Conservation (phyloP, 2,329 filamentous ascomycete species). For the Rhinocladiella similis region DNA sequence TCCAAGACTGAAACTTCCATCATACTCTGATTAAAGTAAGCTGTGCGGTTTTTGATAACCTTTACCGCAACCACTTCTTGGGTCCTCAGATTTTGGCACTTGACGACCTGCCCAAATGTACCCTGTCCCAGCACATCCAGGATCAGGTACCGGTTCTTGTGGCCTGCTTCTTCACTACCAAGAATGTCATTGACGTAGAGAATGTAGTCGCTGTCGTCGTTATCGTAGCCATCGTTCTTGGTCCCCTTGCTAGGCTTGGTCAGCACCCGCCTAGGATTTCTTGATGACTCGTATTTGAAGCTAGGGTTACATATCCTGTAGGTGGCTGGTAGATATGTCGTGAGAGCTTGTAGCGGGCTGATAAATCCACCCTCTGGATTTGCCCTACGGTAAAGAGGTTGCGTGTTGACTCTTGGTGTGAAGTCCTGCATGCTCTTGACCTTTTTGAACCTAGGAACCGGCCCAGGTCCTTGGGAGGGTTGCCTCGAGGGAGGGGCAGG, state of each 20-base stretch:
- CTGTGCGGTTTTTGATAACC: conserved; percentile 97
- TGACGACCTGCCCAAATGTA: conserved; percentile 97
- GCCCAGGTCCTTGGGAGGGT: conserved; percentile 56
- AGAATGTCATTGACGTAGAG: conserved; percentile 98
- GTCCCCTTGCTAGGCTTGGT: conserved; percentile 98
- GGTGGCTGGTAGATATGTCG: conserved; percentile 86
- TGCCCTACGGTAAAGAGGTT: conserved; percentile 87
- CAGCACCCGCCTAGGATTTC: conserved; percentile 90
- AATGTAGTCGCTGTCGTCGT: conserved; percentile 99
- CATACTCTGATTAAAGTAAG: conserved; percentile 99
- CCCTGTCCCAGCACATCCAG: conserved; percentile 95
- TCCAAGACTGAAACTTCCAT: conserved; percentile 99
- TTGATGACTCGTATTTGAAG: conserved; percentile 98
- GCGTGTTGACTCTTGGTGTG: conserved; percentile 77
- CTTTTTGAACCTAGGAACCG: conserved; percentile 85
- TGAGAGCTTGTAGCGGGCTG: conserved; percentile 93
- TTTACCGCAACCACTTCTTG: conserved; percentile 98
- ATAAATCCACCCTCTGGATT: conserved; percentile 98
- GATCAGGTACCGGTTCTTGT: conserved; percentile 98
- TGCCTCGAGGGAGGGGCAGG: conserved; percentile 46
- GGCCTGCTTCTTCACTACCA: conserved; percentile 94
- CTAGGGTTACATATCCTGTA: conserved; percentile 97
- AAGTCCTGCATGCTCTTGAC: conserved; percentile 72
- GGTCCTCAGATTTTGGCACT: conserved; percentile 97
- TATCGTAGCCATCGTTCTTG: conserved; percentile 98